A percentile compares a stretch with the other conserved stretches of the same genome.
phyloP scores from a whole-genome alignment of 768 basidiomycete species.

The Dictyophora rubrovolvata region DNA sequence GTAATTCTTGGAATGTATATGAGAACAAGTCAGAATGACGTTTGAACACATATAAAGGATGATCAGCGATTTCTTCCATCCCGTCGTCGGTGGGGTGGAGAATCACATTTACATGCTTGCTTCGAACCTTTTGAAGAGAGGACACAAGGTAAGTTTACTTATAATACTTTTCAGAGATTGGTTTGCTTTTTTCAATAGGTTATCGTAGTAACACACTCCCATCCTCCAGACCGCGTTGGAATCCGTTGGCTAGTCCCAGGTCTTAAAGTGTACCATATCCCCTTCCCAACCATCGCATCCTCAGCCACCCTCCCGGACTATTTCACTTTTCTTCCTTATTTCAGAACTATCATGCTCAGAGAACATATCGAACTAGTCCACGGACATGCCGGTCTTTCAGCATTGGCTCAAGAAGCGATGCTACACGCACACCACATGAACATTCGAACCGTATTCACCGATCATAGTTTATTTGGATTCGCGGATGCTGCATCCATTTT shows the following conservation, averaged over 20 bases:
- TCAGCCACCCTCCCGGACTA: conserved; percentile 93
- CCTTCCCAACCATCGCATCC: conserved; percentile 79
- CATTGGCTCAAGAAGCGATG: conserved; percentile 87
- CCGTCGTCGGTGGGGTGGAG: conserved; percentile 90
- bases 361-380: conserved; percentile 85
- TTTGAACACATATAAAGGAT: conserved; percentile 42
- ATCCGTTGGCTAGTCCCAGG: conserved; percentile 80
- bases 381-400: conserved; percentile 83
- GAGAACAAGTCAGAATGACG: background rate
- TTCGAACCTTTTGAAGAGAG: conserved; percentile 66
- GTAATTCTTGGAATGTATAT: background rate
- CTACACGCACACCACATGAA: conserved; percentile 82
- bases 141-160: conserved; percentile 60
- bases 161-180: background rate
- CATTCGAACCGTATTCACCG: conserved; percentile 88
- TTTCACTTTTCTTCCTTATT: conserved; percentile 83
- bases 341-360: conserved; percentile 78
- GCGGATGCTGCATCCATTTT: conserved; percentile 95
- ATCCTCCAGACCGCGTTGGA: conserved; percentile 76
- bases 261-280: conserved; percentile 92
- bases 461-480: conserved; percentile 94
- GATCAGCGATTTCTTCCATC: conserved; percentile 96
- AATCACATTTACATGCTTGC: conserved; percentile 92
- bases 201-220: conserved; percentile 89
- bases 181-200: conserved; percentile 60